These are phyloP conservation scores for Fusarium duplospermum DNA, from an alignment of 2,329 filamentous ascomycete species.

Conservation along the genomic window DNA sequence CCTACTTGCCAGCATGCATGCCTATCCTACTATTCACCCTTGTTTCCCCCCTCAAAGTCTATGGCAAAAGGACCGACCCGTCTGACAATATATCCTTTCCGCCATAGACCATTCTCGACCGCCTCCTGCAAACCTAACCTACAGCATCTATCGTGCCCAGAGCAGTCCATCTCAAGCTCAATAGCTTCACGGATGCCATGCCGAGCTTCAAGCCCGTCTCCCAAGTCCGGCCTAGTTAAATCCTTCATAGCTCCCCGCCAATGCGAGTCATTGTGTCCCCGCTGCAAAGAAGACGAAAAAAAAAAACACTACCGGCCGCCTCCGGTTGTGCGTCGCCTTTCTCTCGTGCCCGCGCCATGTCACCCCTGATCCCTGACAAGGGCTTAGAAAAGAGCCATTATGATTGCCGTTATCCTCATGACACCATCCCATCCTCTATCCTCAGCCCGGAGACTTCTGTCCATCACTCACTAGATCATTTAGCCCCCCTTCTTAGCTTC, in stretches of 20 bases:
- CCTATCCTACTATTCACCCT: background rate
- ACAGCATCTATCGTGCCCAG: conserved; percentile 5
- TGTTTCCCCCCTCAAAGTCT: background rate
- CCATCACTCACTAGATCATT: conserved; percentile 19
- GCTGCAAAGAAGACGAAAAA: conserved; percentile 2
- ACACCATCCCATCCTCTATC: conserved; percentile 18
- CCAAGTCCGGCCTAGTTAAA: conserved; percentile 28
- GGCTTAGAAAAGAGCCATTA: conserved; percentile 1
- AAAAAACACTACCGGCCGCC: conserved; percentile 32
- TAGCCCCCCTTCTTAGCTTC: conserved; percentile 31
- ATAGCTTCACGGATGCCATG: conserved; percentile 16
- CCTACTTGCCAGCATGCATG: background rate
- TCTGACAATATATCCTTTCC: background rate
- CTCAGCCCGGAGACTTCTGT: conserved; percentile 23
- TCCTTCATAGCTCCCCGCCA: conserved; percentile 36
- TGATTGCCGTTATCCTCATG: conserved; percentile 1
- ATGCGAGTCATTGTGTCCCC: conserved; percentile 44
- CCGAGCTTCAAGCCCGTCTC: conserved; percentile 10
- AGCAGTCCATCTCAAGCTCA: conserved; percentile 6
- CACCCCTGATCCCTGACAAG: conserved; percentile 31
- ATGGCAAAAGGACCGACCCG: conserved; percentile 3
- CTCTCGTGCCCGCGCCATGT: conserved; percentile 16
- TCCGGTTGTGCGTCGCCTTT: conserved; percentile 30
- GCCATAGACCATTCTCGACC: background rate
- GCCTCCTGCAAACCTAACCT: background rate